Conservation (phyloP, 306 rosid species). For the Carpinus fangiana region DNA sequence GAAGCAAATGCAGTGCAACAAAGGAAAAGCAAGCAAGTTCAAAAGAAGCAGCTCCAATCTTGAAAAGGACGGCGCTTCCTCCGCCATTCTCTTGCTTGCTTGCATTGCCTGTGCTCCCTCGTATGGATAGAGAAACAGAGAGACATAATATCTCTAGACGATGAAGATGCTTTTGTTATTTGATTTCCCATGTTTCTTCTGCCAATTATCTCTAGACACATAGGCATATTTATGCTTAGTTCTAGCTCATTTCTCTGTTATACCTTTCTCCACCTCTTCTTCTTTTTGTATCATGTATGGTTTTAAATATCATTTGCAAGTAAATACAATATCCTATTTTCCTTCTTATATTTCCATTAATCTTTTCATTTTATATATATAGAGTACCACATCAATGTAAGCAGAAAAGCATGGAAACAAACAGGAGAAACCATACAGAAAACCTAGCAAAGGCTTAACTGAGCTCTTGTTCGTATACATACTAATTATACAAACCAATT, state of each 20-base stretch:
- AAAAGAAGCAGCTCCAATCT: constrained; percentile 80
- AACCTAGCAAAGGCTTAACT: too few species aligned
- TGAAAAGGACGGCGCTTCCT: constrained; percentile 82
- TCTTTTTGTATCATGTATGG: background rate
- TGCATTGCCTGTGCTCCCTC: constrained; percentile 85
- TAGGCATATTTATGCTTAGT: background rate
- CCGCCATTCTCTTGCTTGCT: constrained; percentile 96
- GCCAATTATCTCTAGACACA: too few species aligned
- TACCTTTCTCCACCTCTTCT: background rate
- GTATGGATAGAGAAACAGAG: constrained; percentile 14
- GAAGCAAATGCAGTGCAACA: constrained; percentile 77
- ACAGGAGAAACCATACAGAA: too few species aligned
- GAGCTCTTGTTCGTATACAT: too few species aligned
- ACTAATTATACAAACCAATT: too few species aligned
- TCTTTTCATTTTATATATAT: background rate
- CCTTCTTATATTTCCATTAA: background rate
- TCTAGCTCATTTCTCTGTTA: background rate
- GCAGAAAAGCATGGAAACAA: background rate
- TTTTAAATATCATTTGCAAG: background rate
- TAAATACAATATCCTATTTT: background rate
- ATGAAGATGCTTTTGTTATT: too few species aligned
- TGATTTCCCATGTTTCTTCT: too few species aligned
- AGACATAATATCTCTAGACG: background rate
- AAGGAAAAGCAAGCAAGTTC: constrained; percentile 72
- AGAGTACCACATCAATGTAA: too few species aligned